Conservation (phyloP, 208 protist species). For the Blastocrithidia nonstop region DNA sequence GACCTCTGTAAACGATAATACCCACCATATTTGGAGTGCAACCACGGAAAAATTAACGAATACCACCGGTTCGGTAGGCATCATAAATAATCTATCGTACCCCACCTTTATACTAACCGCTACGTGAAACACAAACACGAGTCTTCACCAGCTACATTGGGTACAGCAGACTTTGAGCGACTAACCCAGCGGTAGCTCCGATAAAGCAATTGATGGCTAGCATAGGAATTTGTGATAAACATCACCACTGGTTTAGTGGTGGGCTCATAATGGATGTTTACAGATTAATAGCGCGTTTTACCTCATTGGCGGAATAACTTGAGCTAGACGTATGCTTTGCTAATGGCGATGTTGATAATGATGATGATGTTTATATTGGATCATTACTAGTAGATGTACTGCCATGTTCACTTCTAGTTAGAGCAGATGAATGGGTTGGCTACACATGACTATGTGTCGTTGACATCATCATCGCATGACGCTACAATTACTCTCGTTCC, state of each 20-base stretch:
- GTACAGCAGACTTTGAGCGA: constrained; percentile 76
- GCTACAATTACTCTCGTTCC: too few relatives aligned
- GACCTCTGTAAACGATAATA: constrained; percentile 71
- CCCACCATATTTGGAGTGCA: constrained; percentile 77
- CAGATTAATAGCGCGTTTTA: constrained; percentile 12
- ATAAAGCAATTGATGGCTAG: constrained; percentile 72
- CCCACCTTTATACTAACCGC: constrained; percentile 48
- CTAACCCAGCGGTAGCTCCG: constrained; percentile 64
- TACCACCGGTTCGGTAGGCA: constrained; percentile 51
- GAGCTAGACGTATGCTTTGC: too few relatives aligned
- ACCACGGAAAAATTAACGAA: constrained; percentile 70
- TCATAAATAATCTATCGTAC: constrained; percentile 30
- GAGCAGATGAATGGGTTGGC: too few relatives aligned
- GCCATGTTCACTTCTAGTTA: too few relatives aligned
- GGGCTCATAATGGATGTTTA: constrained; percentile 40
- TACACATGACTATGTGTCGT: too few relatives aligned
- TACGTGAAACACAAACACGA: constrained; percentile 58
- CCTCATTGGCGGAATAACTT: too few relatives aligned
- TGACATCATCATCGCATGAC: too few relatives aligned
- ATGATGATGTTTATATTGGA: too few relatives aligned
- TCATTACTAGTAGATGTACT: too few relatives aligned
- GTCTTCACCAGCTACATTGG: constrained; percentile 88
- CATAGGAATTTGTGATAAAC: constrained; percentile 32
- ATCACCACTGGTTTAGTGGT: constrained; percentile 29
- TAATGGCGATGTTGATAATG: too few relatives aligned